These are phyloP conservation scores for Picochlorum sp. DNA, from an alignment of 139 green algal species.

Conservation along the genomic window DNA sequence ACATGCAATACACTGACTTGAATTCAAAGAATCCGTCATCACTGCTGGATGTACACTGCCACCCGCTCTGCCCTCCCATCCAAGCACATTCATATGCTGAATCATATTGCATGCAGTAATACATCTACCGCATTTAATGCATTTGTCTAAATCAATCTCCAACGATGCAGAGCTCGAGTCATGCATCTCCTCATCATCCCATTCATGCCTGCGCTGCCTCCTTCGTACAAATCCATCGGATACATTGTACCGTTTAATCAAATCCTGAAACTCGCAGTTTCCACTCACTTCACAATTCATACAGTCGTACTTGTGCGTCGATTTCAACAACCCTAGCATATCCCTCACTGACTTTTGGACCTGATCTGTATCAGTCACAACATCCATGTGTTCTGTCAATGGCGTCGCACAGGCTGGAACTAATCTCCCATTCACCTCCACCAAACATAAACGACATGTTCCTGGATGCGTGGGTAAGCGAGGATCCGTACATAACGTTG, in stretches of 20 bases:
- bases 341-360: slow-evolving; percentile 20
- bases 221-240: slow-evolving; percentile 5
- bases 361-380: slow-evolving; percentile 27
- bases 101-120: slow-evolving; percentile 26
- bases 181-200: slow-evolving; percentile 16
- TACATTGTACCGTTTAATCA: slow-evolving; percentile 34
- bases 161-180: slow-evolving; percentile 18
- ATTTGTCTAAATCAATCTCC: slow-evolving; percentile 43
- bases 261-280: slow-evolving; percentile 44
- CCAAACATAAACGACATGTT: slow-evolving; percentile 38
- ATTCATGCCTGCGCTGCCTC: slow-evolving; percentile 16
- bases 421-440: slow-evolving; percentile 20
- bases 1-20: slow-evolving; percentile 34
- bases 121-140: slow-evolving; percentile 41
- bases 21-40: slow-evolving; percentile 5
- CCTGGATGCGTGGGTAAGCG: slow-evolving; percentile 21
- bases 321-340: slow-evolving; percentile 26
- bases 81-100: slow-evolving; percentile 43
- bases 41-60: slow-evolving; percentile 31
- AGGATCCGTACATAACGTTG: slow-evolving; percentile 22
- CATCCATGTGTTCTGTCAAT: slow-evolving; percentile 17
- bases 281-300: slow-evolving; percentile 41
- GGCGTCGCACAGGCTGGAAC: slow-evolving; percentile 40
- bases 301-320: slow-evolving; percentile 38
- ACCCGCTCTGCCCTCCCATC: slow-evolving; percentile 22